Base-by-base conservation (phyloP, 257 asterid genomes). In the Eucommia ulmoides region DNA sequence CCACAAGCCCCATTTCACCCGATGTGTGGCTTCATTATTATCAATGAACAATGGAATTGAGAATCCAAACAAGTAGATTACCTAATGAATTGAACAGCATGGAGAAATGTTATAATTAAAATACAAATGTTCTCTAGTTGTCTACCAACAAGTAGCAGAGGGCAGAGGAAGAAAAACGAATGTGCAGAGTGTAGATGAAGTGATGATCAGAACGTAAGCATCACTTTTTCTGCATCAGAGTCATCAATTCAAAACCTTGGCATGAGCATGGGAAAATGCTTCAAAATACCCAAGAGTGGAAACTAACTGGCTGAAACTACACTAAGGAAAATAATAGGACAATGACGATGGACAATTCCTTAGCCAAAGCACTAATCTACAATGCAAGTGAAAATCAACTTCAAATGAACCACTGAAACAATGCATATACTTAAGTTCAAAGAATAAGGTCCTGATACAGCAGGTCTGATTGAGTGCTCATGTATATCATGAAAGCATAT, bases 1-100 rank as follows among this genome's bases (percentile, higher is more conserved):
- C 77, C 77, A 71, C 4, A 71, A 63, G 41, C 73, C 77, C 77
- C 77, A 71, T 52, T 65, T 65, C 12, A 46, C 50, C n/a, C 56
- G 44, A 22, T 54, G 63, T 0, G 65, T 33, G 52, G 61, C 61
- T 3, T 48, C 48, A 16, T 33, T 55, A 50, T 33, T 51, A 42
- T 53, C 22, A 19, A 54, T 53, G 45, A 71, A 71, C 61, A 71
- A 49, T 16, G 56, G 66, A 29, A 66, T 50, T 19, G 73, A 66
- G 45, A 66, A 71, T 47, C 73, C 73, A 63, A 71, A 71, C 54
- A 66, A 23, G 29, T 71, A 71, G 33, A 71, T 45, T 35, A 61
- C 77, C 77, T 62, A 47, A n/a, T 42, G 16, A 7, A 29, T 48
- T 29, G 20, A 47, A n/a, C 24, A 62, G 44, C 38, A 54, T 42